Conservation (phyloP, 345 rosid genomes). For the Excoecaria cochinchinensis region DNA sequence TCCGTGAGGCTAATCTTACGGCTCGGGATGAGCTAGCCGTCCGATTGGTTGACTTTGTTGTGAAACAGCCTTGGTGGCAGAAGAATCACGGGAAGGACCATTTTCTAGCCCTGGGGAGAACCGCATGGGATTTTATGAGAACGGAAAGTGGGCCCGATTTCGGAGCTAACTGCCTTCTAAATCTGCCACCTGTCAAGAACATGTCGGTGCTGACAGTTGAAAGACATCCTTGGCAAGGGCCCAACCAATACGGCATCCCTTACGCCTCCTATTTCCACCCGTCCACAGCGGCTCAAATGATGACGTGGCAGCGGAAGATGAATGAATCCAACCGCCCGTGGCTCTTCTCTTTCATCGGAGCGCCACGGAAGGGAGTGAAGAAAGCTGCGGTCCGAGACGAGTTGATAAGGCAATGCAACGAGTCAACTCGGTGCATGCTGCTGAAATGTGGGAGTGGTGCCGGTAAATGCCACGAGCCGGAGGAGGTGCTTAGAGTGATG, state of each 20-base stretch:
- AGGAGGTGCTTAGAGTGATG: conserved; percentile 37
- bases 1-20: conserved; percentile 37
- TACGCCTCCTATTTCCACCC: conserved; percentile 69
- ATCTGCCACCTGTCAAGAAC: conserved; percentile 39
- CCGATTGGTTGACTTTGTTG: conserved; percentile 27
- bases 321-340: conserved; percentile 29
- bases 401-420: conserved; percentile 47
- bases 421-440: conserved; percentile 42
- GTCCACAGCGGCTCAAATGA: conserved; percentile 33
- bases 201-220: conserved; percentile 64
- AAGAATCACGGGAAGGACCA: conserved; percentile 45
- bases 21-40: conserved; percentile 47
- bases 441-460: conserved; percentile 27
- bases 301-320: conserved; percentile 40
- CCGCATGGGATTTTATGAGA: conserved; percentile 67
- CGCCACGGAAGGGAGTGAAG: conserved; percentile 38
- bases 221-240: conserved; percentile 46
- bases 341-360: conserved; percentile 59
- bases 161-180: conserved; percentile 52
- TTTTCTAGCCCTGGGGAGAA: conserved; percentile 54
- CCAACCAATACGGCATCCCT: conserved; percentile 51
- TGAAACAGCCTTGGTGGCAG: conserved; percentile 39
- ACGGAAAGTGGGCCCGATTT: conserved; percentile 35
- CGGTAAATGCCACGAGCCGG: conserved; percentile 42
- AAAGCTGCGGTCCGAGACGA: conserved; percentile 54